These are phyloP conservation scores for Xylariaceae sp. DNA, from an alignment of 2,329 filamentous ascomycete species.

Conservation along the genomic window DNA sequence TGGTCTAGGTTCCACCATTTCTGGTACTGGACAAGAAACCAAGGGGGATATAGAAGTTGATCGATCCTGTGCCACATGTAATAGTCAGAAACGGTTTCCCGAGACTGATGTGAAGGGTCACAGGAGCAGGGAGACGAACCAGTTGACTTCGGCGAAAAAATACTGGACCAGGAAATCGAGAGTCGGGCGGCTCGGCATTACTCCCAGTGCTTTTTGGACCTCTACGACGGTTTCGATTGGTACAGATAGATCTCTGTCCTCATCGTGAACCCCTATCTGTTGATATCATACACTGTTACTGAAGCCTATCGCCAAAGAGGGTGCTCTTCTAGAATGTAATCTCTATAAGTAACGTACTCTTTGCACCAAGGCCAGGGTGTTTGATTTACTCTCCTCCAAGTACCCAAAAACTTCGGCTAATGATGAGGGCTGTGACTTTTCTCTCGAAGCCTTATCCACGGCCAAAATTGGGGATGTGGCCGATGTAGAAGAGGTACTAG, in stretches of 20 bases:
- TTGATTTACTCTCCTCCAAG: constrained; percentile 14
- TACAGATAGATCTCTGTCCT: neutral
- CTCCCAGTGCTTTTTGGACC: constrained; percentile 7
- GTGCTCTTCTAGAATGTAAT: neutral
- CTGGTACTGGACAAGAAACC: constrained; percentile 15
- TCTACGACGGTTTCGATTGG: neutral
- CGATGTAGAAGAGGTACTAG: neutral
- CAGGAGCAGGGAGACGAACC: constrained; percentile 7
- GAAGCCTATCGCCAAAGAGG: too few relatives aligned
- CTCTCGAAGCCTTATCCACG: too few relatives aligned
- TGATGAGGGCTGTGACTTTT: too few relatives aligned
- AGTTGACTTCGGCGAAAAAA: constrained; percentile 21
- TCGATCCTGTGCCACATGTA: constrained; percentile 7
- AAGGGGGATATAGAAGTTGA: constrained; percentile 12
- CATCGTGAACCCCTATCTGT: too few relatives aligned
- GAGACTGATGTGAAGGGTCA: too few relatives aligned
- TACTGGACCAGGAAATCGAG: constrained; percentile 21
- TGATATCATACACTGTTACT: too few relatives aligned
- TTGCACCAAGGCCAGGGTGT: constrained; percentile 18
- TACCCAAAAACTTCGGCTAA: too few relatives aligned
- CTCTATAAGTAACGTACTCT: constrained; percentile 5
- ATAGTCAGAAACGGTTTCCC: neutral
- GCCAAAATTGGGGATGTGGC: too few relatives aligned
- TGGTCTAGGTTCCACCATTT: constrained; percentile 10
- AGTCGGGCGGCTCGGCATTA: constrained; percentile 15